Conservation (phyloP, 768 basidiomycete genomes). For the Paxillus ammoniavirescens region DNA sequence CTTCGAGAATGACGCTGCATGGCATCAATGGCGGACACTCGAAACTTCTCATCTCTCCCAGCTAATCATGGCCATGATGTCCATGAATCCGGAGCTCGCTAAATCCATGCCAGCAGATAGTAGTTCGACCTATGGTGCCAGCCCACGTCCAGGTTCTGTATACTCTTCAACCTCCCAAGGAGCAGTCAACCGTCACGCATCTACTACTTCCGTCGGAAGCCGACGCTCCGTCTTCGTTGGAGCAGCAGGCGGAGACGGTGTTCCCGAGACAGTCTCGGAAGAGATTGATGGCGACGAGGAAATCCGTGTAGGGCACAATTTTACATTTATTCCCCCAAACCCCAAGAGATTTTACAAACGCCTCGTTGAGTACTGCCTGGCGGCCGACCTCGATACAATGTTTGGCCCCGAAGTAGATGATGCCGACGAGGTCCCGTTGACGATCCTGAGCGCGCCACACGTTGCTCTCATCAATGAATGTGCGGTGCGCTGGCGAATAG, state of each 20-base stretch:
- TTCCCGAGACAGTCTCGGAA: slow-evolving; percentile 35
- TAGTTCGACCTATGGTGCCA: slow-evolving; percentile 17
- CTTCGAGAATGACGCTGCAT: slow-evolving; percentile 80
- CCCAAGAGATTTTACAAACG: slow-evolving; percentile 84
- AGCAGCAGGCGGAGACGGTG: slow-evolving; percentile 25
- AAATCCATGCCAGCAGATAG: slow-evolving; percentile 67
- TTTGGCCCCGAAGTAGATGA: slow-evolving; percentile 88
- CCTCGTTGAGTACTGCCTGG: slow-evolving; percentile 78
- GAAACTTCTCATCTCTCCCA: slow-evolving; percentile 87
- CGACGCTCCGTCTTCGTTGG: slow-evolving; percentile 56
- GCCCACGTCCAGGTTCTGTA: slow-evolving; percentile 54
- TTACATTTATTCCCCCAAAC: slow-evolving; percentile 89
- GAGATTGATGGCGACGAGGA: slow-evolving; percentile 64
- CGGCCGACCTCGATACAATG: slow-evolving; percentile 87
- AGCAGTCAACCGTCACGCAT: slow-evolving; percentile 47
- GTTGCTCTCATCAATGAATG: slow-evolving; percentile 86
- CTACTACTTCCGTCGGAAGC: slow-evolving; percentile 65
- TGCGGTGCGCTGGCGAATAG: slow-evolving; percentile 86
- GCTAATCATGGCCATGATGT: slow-evolving; percentile 83
- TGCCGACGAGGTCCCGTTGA: slow-evolving; percentile 92
- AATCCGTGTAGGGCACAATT: slow-evolving; percentile 68
- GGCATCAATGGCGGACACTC: slow-evolving; percentile 76
- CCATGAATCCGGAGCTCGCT: slow-evolving; percentile 83
- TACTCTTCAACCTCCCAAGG: slow-evolving; percentile 43
- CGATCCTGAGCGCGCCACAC: slow-evolving; percentile 79